phyloP scores from a whole-genome alignment of 805 yeast genomes.

The Kodamaea restingae region DNA sequence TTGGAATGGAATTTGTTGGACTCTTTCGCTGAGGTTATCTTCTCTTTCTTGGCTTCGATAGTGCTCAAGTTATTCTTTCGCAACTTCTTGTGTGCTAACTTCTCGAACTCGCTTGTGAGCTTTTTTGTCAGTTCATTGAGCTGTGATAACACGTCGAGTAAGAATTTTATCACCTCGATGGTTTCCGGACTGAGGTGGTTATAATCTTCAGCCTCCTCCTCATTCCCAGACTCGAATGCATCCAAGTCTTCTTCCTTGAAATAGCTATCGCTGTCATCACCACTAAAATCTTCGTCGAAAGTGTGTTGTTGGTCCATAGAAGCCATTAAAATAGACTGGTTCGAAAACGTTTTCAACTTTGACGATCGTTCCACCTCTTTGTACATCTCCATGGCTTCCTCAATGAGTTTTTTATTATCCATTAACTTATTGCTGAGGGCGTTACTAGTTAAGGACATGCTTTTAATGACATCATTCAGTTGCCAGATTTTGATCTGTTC shows the following conservation, averaged over 20 bases:
- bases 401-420: slow-evolving; percentile 38
- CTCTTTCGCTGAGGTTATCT: slow-evolving; percentile 28
- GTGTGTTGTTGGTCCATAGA: slow-evolving; percentile 26
- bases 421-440: slow-evolving; percentile 21
- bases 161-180: slow-evolving; percentile 30
- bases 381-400: slow-evolving; percentile 44
- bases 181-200: slow-evolving; percentile 28
- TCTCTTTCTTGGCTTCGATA: slow-evolving; percentile 40
- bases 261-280: slow-evolving; percentile 19
- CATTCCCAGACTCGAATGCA: slow-evolving; percentile 9
- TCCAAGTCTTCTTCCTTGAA: slow-evolving; percentile 10
- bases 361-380: slow-evolving; percentile 42
- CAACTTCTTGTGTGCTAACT: slow-evolving; percentile 34
- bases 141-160: slow-evolving; percentile 28
- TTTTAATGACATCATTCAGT: slow-evolving; percentile 22
- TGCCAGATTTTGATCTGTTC: slow-evolving; percentile 46
- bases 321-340: slow-evolving; percentile 44
- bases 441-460: slow-evolving; percentile 11
- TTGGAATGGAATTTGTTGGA: slow-evolving; percentile 37
- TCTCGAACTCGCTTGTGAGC: slow-evolving; percentile 40
- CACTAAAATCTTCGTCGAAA: slow-evolving; percentile 25
- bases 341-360: slow-evolving; percentile 42
- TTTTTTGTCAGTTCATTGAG: slow-evolving; percentile 32
- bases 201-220: slow-evolving; percentile 13
- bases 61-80: slow-evolving; percentile 34